phyloP scores from a whole-genome alignment of 1,139 yeast genomes.

The Keqinozyma sinolaborantium region DNA sequence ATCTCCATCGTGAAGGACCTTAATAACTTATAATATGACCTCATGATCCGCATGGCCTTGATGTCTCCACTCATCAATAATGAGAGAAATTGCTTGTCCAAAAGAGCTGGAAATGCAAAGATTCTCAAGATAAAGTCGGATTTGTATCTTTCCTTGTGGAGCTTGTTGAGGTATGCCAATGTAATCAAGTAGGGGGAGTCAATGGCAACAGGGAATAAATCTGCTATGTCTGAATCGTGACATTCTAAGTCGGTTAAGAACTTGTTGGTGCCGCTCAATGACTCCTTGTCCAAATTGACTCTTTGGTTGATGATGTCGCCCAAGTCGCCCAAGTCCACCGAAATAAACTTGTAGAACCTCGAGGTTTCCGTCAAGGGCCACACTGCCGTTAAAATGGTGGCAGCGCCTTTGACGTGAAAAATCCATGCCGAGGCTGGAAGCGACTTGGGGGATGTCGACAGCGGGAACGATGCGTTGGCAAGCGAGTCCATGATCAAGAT shows the following conservation, averaged over 20 bases:
- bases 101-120: conserved; percentile 89
- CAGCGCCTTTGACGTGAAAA: conserved; percentile 95
- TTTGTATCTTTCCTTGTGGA: conserved; percentile 77
- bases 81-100: conserved; percentile 75
- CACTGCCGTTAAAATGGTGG: conserved; percentile 88
- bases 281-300: conserved; percentile 19
- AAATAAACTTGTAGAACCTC: conserved; percentile 67
- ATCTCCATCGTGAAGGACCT: conserved; percentile 80
- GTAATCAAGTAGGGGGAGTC: conserved; percentile 85
- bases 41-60: conserved; percentile 84
- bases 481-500: conserved; percentile 87
- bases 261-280: conserved; percentile 17
- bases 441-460: conserved; percentile 55
- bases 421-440: conserved; percentile 95
- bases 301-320: conserved; percentile 70
- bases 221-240: conserved; percentile 82
- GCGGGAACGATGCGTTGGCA: conserved; percentile 85
- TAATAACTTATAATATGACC: conserved; percentile 78
- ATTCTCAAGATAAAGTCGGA: conserved; percentile 83
- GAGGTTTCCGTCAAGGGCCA: conserved; percentile 87
- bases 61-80: conserved; percentile 80
- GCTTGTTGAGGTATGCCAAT: conserved; percentile 78
- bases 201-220: conserved; percentile 79
- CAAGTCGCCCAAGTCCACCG: conserved; percentile 78
- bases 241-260: conserved; percentile 66